Base-by-base conservation (phyloP, 495 filamentous ascomycete species). In the Pyrenula massariospora region DNA sequence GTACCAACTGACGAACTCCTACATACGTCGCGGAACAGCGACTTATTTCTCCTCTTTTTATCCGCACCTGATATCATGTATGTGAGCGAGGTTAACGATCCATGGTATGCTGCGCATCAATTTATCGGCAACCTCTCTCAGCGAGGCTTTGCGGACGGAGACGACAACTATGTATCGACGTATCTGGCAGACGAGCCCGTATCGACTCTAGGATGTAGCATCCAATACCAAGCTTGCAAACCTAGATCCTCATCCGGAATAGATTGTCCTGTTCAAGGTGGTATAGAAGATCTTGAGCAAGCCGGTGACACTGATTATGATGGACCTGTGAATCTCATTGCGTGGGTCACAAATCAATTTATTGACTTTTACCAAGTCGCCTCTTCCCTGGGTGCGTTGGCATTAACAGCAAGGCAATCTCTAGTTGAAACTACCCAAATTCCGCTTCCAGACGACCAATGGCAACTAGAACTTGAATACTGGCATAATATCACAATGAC, bases 381-480 rank as follows among this genome's bases (percentile, higher is more conserved):
- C 31, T 8, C 15, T 15, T 42, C 31, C 31, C 31, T 42, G 5
- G 31, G 31, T 5, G 31, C 5, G 15, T 42, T 15, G 15, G 5
- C 31, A 5, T 15, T 42, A 5, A 42, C 31, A 42, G 31, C 31
- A 5, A 5, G 31, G 31, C 19, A 23, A 8, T 22, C 1, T n/a
- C 54, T 22, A 12, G 12, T 23, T 56, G 11, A 3, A 12, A n/a
- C n/a, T 2, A 1, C 42, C 54, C 10, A 23, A 50, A 19, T 51
- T 54, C 12, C 36, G 50, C 31, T 62, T 1, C 19, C 60, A 0
- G 19, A 25, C 12, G 57, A 59, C 25, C 60, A 62, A 19, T 62
- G 60, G 60, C 57, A 59, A 24, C 11, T 25, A 2, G 57, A 59
- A 24, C 57, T 62, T 21, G 23, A 15, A 2, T 23, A 62, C 49